These are phyloP conservation scores for Tephrocybe sp. DNA, from an alignment of 768 basidiomycete species.

Conservation along the genomic window DNA sequence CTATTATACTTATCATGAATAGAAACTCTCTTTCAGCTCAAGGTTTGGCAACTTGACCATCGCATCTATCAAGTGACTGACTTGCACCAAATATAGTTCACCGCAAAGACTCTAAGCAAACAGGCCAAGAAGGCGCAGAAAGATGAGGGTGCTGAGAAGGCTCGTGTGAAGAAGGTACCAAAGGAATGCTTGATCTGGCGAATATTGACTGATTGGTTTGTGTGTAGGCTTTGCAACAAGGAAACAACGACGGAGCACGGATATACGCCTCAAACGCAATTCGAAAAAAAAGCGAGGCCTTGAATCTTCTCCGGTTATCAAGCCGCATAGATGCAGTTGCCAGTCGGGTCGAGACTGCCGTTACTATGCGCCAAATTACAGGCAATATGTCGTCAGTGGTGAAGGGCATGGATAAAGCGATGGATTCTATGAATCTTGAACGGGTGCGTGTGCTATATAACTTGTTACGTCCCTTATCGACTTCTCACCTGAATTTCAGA, in stretches of 20 bases:
- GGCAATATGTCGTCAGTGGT: constrained; percentile 97
- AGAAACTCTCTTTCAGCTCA: constrained; percentile 99
- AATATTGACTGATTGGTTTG: background rate
- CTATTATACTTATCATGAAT: constrained; percentile 27
- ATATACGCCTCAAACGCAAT: constrained; percentile 99
- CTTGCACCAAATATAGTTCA: constrained; percentile 68
- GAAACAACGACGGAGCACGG: constrained; percentile 93
- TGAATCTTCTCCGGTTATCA: constrained; percentile 87
- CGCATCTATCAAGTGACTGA: background rate
- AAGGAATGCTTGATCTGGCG: background rate
- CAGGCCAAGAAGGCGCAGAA: constrained; percentile 98
- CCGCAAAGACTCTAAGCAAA: constrained; percentile 89
- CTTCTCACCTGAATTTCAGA: constrained; percentile 43
- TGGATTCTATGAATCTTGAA: constrained; percentile 99
- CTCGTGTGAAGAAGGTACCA: constrained; percentile 86
- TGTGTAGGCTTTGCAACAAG: constrained; percentile 87
- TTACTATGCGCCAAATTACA: constrained; percentile 96
- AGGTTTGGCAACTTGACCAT: constrained; percentile 47
- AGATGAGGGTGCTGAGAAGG: constrained; percentile 87
- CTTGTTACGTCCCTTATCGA: background rate
- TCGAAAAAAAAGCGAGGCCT: constrained; percentile 92
- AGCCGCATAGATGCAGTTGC: constrained; percentile 97
- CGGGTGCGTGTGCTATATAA: constrained; percentile 51
- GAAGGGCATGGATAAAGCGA: constrained; percentile 97
- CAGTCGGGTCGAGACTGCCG: constrained; percentile 95